Conservation (phyloP, 331 rosid genomes). For the Pyrus hybrid region DNA sequence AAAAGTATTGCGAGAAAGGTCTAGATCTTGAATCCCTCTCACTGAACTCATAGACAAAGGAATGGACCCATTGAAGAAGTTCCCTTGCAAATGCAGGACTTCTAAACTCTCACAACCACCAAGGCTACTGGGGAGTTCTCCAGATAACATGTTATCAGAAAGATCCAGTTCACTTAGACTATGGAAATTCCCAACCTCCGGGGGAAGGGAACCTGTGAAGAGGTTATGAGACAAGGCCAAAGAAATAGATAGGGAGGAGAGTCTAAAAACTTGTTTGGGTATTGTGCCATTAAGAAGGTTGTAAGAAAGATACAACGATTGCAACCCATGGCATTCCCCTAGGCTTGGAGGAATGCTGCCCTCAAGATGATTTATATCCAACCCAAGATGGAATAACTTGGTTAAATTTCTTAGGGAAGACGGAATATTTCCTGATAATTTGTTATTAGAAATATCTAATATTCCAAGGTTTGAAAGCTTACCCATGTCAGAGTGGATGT, state of each 20-base stretch:
- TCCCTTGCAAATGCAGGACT: background rate
- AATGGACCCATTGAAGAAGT: background rate
- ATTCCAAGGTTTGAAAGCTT: background rate
- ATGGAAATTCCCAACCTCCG: background rate
- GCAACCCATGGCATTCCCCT: background rate
- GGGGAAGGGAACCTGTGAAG: background rate
- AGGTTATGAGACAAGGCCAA: background rate
- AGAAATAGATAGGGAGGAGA: background rate
- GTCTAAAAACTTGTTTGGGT: background rate
- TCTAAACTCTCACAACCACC: background rate
- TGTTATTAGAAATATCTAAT: rapidly evolving
- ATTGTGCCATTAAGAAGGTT: background rate
- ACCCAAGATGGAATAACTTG: rapidly evolving
- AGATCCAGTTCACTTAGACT: background rate
- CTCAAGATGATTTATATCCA: background rate
- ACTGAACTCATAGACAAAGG: background rate
- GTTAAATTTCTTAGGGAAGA: background rate
- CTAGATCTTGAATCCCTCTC: background rate
- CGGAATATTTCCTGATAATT: background rate
- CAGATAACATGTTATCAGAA: background rate
- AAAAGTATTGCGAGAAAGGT: background rate
- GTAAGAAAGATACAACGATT: background rate
- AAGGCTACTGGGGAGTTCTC: background rate
- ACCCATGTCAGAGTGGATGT: background rate
- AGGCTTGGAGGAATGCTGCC: background rate